These are phyloP conservation scores for Russula ochroleuca DNA, from an alignment of 768 basidiomycete genomes.

Conservation along the genomic window DNA sequence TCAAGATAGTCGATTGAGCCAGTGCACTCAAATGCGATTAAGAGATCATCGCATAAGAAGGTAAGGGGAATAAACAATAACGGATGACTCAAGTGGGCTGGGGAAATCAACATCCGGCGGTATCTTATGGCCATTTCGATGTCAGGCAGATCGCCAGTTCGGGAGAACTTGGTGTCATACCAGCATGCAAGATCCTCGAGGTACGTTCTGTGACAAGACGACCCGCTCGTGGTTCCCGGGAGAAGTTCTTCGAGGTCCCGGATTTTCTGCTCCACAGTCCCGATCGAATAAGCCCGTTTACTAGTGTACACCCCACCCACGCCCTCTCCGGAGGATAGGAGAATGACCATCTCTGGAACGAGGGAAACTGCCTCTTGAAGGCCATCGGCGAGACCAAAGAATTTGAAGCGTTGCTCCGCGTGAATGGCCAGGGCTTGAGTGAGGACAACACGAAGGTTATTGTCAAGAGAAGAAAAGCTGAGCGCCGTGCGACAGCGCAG, in stretches of 20 bases:
- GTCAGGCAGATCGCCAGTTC: neutral
- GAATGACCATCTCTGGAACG: neutral
- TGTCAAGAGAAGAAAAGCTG: neutral
- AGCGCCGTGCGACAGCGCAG: neutral
- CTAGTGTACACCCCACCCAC: neutral
- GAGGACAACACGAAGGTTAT: neutral
- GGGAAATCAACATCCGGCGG: neutral
- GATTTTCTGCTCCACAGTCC: neutral
- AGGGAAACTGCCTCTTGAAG: neutral
- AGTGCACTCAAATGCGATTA: conserved; percentile 6
- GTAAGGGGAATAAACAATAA: neutral
- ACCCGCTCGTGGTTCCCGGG: neutral
- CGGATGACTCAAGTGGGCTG: neutral
- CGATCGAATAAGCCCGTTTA: neutral
- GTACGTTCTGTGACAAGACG: neutral
- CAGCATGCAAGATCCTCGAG: neutral
- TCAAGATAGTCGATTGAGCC: conserved; percentile 1
- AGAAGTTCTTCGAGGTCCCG: conserved; percentile 4
- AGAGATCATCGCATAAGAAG: conserved; percentile 5
- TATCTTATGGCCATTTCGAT: neutral
- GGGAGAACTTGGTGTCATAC: conserved; percentile 4
- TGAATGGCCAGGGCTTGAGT: neutral
- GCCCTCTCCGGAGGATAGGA: neutral
- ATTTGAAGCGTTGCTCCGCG: neutral
- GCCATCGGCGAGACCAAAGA: neutral